These are phyloP conservation scores for Trebouxia gelatinosa DNA, from an alignment of 163 green algal species.

Conservation along the genomic window DNA sequence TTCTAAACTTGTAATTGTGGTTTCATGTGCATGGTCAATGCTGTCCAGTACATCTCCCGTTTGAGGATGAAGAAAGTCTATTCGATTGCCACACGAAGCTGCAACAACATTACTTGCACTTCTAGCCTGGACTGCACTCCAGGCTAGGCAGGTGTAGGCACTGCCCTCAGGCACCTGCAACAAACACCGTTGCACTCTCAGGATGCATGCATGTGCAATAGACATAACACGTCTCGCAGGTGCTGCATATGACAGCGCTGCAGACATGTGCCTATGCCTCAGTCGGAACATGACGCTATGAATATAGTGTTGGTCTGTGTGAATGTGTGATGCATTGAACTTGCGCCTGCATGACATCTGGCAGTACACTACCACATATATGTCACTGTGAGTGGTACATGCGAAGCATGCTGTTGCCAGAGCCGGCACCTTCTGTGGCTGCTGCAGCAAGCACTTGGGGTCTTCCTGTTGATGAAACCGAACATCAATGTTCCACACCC, in stretches of 20 bases:
- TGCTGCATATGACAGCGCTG: neutral
- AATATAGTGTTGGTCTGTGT: neutral
- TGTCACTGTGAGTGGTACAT: neutral
- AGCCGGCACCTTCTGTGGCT: neutral
- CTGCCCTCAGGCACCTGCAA: slow-evolving; percentile 3
- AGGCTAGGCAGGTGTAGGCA: neutral
- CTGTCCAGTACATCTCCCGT: slow-evolving; percentile 57
- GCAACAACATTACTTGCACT: slow-evolving; percentile 57
- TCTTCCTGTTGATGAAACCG: slow-evolving; percentile 72
- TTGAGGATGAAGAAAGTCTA: slow-evolving; percentile 58
- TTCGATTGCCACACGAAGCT: slow-evolving; percentile 39
- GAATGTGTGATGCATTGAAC: neutral
- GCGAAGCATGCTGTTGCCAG: too few species aligned
- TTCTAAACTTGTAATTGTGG: slow-evolving; percentile 35
- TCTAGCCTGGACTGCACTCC: slow-evolving; percentile 43
- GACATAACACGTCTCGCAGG: neutral
- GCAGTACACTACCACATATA: neutral
- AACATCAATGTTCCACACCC: slow-evolving; percentile 79
- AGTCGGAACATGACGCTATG: neutral
- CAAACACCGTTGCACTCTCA: neutral
- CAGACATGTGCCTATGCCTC: neutral
- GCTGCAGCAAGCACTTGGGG: slow-evolving; percentile 51
- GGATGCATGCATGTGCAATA: neutral
- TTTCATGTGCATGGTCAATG: slow-evolving; percentile 61
- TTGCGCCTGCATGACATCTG: neutral